These are phyloP conservation scores for Podospora fimiseda DNA, from an alignment of 495 filamentous ascomycete species.

Conservation along the genomic window DNA sequence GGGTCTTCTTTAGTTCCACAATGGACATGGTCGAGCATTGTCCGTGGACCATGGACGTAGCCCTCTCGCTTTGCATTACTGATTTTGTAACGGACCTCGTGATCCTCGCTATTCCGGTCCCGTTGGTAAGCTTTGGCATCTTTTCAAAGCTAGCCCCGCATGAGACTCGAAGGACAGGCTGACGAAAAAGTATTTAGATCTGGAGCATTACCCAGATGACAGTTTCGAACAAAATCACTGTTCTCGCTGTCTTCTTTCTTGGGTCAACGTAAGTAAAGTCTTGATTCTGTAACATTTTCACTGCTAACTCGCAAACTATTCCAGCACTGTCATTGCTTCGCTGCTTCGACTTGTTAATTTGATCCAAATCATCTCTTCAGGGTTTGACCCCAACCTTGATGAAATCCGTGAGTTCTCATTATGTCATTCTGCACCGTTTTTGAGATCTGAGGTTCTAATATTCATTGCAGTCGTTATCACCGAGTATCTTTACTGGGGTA, in stretches of 20 bases:
- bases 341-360: conserved; percentile 14
- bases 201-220: conserved; percentile 20
- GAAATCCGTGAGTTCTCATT: conserved; percentile 14
- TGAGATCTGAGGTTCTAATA: background rate
- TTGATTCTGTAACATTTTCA: background rate
- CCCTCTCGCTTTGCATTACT: conserved; percentile 15
- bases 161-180: background rate
- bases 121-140: conserved; percentile 15
- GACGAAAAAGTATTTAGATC: conserved; percentile 10
- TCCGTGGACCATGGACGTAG: conserved; percentile 4
- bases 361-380: conserved; percentile 1
- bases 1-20: conserved; percentile 10
- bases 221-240: conserved; percentile 13
- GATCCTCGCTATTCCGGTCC: conserved; percentile 20
- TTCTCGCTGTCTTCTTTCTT: conserved; percentile 19
- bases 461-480: conserved; percentile 16
- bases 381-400: conserved; percentile 16
- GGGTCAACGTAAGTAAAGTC: conserved; percentile 16
- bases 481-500: conserved; percentile 21
- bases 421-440: background rate
- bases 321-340: conserved; percentile 17
- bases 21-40: conserved; percentile 14
- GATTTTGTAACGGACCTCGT: conserved; percentile 21
- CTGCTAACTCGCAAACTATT: background rate
- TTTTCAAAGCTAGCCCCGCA: too few species aligned